These are phyloP conservation scores for Capsella rubella DNA, from an alignment of 441 rosid genomes.

Conservation along the genomic window DNA sequence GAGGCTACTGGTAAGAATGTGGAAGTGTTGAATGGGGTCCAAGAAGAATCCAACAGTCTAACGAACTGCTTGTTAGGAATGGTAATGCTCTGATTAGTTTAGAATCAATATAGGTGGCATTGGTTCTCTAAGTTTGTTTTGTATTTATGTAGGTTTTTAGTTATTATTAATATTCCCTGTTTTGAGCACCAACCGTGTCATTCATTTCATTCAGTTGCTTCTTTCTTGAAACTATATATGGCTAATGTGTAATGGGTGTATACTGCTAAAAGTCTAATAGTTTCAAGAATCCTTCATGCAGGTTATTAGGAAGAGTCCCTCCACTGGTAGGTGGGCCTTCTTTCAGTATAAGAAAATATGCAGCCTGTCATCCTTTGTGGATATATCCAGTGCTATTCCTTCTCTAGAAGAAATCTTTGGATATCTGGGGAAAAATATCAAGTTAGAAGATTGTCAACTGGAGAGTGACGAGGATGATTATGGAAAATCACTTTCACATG, in stretches of 20 bases:
- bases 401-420: slow-evolving; percentile 66
- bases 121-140: slow-evolving; percentile 10
- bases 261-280: slow-evolving; percentile 36
- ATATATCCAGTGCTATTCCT: slow-evolving; percentile 53
- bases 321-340: slow-evolving; percentile 75
- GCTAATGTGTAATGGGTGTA: slow-evolving; percentile 10
- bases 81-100: slow-evolving; percentile 57
- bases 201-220: slow-evolving; percentile 21
- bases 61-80: slow-evolving; percentile 71
- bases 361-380: slow-evolving; percentile 57
- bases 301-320: slow-evolving; percentile 68
- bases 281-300: slow-evolving; percentile 48
- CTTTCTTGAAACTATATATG: slow-evolving; percentile 17
- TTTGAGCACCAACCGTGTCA: slow-evolving; percentile 20
- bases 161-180: slow-evolving; percentile 24
- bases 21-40: slow-evolving; percentile 46
- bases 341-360: slow-evolving; percentile 64
- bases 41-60: slow-evolving; percentile 48
- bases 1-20: slow-evolving; percentile 45
- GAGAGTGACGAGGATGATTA: slow-evolving; percentile 68
- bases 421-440: slow-evolving; percentile 52
- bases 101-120: slow-evolving; percentile 30
- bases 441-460: slow-evolving; percentile 57
- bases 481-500: slow-evolving; percentile 50
- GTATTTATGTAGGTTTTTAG: slow-evolving; percentile 23